A percentile compares a stretch with the other conserved stretches of the same genome.
Evolutionary conservation across 306 rosid genomes (phyloP).

Genomic region (Arachis hypogaea): DNA sequence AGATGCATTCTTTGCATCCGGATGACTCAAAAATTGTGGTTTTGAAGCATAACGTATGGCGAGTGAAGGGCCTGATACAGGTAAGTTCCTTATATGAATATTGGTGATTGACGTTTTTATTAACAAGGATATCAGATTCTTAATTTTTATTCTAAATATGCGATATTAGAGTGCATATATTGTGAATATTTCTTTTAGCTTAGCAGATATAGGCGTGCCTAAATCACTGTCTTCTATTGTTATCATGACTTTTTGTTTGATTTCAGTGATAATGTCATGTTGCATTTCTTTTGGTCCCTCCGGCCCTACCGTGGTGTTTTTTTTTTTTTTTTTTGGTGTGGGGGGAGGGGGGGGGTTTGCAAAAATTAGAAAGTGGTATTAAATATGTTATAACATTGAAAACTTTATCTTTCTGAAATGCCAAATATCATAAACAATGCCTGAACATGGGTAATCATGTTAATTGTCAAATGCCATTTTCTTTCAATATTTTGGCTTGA

Average conservation of each 20-base stretch:
- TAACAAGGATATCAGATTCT: background rate
- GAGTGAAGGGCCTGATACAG: conserved; percentile 96
- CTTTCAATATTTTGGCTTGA: background rate
- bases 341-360: background rate
- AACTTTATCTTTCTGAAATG: background rate
- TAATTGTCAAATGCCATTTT: background rate
- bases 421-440: background rate
- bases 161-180: conserved; percentile 2
- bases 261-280: background rate
- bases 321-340: too few relatives aligned
- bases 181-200: conserved; percentile 9
- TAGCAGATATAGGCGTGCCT: conserved; percentile 10
- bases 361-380: conserved; percentile 9
- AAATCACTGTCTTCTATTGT: conserved; percentile 5
- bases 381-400: conserved; percentile 16
- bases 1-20: conserved; percentile 91
- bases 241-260: conserved; percentile 9
- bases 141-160: background rate
- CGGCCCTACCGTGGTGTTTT: too few relatives aligned
- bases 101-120: conserved; percentile 20
- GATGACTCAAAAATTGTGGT: conserved; percentile 84
- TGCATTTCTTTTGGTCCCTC: conserved; percentile 4
- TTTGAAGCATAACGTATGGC: conserved; percentile 95
- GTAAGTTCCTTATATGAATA: conserved; percentile 43
- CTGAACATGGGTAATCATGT: background rate